phyloP scores from a whole-genome alignment of 2,329 filamentous ascomycete genomes.

The Pestalotiopsis sp. region DNA sequence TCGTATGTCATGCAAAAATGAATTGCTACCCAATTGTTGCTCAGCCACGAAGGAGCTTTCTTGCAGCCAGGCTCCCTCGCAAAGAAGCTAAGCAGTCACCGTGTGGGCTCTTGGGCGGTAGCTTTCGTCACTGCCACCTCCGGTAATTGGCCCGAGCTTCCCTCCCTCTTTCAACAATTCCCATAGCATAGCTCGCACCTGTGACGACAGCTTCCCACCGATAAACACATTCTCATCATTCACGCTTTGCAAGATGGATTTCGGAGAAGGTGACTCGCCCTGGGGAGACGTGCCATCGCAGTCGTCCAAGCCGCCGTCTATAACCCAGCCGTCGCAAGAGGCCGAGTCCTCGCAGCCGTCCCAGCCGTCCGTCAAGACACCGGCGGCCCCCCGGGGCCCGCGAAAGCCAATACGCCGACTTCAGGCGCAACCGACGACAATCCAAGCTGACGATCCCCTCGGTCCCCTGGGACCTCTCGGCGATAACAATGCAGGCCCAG shows the following conservation, averaged over 20 bases:
- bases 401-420: constrained; percentile 55
- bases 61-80: neutral
- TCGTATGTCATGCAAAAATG: too few relatives aligned
- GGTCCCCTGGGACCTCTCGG: constrained; percentile 75
- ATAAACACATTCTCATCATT: neutral
- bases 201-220: constrained; percentile 8
- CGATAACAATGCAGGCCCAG: constrained; percentile 43
- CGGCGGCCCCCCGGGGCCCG: constrained; percentile 23
- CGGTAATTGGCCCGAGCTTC: constrained; percentile 13
- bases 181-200: constrained; percentile 1
- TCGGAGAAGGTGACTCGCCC: constrained; percentile 46
- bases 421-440: constrained; percentile 74
- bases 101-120: neutral
- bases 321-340: constrained; percentile 23
- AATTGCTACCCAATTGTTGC: neutral
- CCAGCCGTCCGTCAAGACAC: constrained; percentile 31
- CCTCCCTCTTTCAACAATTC: constrained; percentile 4
- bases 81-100: neutral
- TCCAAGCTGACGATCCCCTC: constrained; percentile 77
- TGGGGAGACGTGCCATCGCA: constrained; percentile 48
- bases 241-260: constrained; percentile 37
- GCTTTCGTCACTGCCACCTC: constrained; percentile 8
- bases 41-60: neutral
- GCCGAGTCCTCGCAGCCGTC: constrained; percentile 32
- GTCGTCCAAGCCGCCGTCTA: constrained; percentile 31